These are phyloP conservation scores for Fusarium aywerte DNA, from an alignment of 2,329 filamentous ascomycete genomes.

Conservation along the genomic window DNA sequence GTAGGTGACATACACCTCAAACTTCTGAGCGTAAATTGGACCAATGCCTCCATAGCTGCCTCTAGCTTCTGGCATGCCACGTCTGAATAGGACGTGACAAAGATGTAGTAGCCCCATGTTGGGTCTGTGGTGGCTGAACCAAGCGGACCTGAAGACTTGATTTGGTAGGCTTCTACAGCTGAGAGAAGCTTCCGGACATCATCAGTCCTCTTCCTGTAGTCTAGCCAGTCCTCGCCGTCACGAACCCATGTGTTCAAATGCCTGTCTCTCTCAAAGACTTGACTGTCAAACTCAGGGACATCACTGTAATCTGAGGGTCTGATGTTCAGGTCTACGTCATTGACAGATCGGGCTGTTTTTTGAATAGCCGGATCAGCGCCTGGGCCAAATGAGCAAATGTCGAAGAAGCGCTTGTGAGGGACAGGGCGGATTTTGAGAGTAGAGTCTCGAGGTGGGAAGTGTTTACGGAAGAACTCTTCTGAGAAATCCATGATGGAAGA, in stretches of 20 bases:
- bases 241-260: slow-evolving; percentile 6
- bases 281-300: slow-evolving; percentile 10
- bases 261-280: slow-evolving; percentile 23
- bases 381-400: slow-evolving; percentile 15
- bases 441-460: slow-evolving; percentile 8
- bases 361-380: slow-evolving; percentile 12
- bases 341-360: slow-evolving; percentile 7
- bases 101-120: slow-evolving; percentile 31
- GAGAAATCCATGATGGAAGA: background rate
- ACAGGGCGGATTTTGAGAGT: slow-evolving; percentile 13
- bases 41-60: slow-evolving; percentile 4
- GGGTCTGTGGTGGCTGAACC: slow-evolving; percentile 9
- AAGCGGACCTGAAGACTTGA: slow-evolving; percentile 1
- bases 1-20: slow-evolving; percentile 5
- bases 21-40: slow-evolving; percentile 3
- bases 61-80: background rate
- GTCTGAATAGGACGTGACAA: slow-evolving; percentile 25
- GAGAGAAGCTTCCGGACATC: slow-evolving; percentile 25
- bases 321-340: slow-evolving; percentile 20
- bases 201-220: slow-evolving; percentile 9
- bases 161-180: slow-evolving; percentile 3
- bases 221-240: slow-evolving; percentile 19
- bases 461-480: background rate
- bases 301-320: slow-evolving; percentile 18
- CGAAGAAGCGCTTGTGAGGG: slow-evolving; percentile 18